Evolutionary conservation across 2,329 filamentous ascomycete species (phyloP).

Genomic region (Paecilomyces dactylethromorphus): DNA sequence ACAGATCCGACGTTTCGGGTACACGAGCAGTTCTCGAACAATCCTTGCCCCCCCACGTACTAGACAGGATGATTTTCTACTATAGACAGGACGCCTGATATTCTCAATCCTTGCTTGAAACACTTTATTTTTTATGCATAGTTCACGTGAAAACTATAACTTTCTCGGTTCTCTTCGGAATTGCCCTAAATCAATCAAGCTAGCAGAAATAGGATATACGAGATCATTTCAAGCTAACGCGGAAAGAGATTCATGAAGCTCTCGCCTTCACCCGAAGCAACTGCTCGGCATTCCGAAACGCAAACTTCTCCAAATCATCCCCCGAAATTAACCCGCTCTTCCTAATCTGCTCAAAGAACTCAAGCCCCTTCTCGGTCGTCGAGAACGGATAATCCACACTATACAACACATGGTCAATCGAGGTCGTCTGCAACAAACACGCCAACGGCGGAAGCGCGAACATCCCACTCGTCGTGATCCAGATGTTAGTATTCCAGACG

Average conservation of each 20-base stretch:
- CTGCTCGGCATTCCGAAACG: conserved; percentile 46
- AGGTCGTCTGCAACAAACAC: conserved; percentile 24
- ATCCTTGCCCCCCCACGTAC: too few relatives aligned
- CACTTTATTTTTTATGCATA: too few relatives aligned
- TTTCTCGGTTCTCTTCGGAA: too few relatives aligned
- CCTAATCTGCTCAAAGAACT: conserved; percentile 44
- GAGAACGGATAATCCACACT: conserved; percentile 55
- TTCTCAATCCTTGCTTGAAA: too few relatives aligned
- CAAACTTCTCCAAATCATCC: conserved; percentile 45
- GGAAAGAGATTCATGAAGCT: background rate
- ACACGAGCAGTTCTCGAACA: too few relatives aligned
- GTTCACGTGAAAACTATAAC: too few relatives aligned
- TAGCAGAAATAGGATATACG: too few relatives aligned
- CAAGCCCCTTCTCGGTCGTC: conserved; percentile 42
- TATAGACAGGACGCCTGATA: too few relatives aligned
- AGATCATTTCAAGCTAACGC: too few relatives aligned
- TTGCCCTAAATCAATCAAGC: too few relatives aligned
- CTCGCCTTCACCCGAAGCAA: conserved; percentile 31
- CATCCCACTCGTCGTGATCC: conserved; percentile 52
- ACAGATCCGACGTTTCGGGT: too few relatives aligned
- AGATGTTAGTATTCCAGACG: conserved; percentile 52
- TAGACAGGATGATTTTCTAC: too few relatives aligned
- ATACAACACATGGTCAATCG: conserved; percentile 47
- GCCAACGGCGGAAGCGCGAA: conserved; percentile 45
- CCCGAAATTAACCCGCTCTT: conserved; percentile 44